Base-by-base conservation (phyloP, 352 stramenopile genomes). In the Globisporangium cystogenes region DNA sequence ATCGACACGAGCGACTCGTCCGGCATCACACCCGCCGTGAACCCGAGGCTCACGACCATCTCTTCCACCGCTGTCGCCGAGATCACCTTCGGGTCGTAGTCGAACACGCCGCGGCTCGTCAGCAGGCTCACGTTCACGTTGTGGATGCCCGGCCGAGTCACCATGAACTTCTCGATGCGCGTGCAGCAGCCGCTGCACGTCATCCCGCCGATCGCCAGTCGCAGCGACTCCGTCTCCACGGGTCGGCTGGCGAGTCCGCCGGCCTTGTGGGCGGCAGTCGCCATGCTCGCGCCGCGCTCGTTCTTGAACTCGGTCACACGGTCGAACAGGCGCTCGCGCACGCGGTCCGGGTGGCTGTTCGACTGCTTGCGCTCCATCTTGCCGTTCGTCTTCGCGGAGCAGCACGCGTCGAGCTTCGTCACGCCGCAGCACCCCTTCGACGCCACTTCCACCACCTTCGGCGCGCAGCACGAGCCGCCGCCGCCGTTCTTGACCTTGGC, bases 101-200 rank as follows among this genome's bases (percentile, higher is more conserved):
- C 57, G 46, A 83, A 79, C 24, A 77, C 47, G 12, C 77, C 67
- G 29, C 70, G 65, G 68, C 67, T 77, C 10, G 78, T 87, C 21
- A 90, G 62, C 33, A 89, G 51, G 49, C 74, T 86, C 42, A 89
- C 74, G 31, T 83, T 87, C 41, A 85, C 80, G 35, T 69, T 48
- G 5, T 70, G 48, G 33, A 96, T 62, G 36, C 84, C 84, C 14
- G 60, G 65, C 27, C 88, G 71, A 0, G 58, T 63, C 36, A 12
- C 54, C 57, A 95, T 69, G 40, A 85, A 89, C 45, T 60, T 68
- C 53, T 94, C 82, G 53, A 96, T 89, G 37, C 87, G 86, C n/a
- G 72, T 85, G 48, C 86, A 90, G 67, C 86, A 96, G 37, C 82
- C 78, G 8, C 76, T 90, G 67, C 86, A 95, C 15, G 84, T 95